These are phyloP conservation scores for Endotrypanum monterogeii DNA, from an alignment of 208 protist genomes.

Conservation along the genomic window DNA sequence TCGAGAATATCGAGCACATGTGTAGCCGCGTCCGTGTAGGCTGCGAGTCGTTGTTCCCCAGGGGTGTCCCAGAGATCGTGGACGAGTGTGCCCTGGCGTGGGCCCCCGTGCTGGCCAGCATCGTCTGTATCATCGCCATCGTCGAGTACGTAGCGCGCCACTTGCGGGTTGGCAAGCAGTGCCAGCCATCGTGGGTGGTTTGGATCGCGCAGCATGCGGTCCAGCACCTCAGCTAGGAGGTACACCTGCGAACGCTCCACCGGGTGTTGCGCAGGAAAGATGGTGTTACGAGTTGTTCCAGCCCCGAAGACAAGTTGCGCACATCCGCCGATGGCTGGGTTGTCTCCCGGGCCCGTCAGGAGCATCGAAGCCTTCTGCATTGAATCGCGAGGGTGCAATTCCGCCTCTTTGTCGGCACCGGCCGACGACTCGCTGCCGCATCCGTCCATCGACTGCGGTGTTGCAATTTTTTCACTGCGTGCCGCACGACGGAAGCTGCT, in stretches of 20 bases:
- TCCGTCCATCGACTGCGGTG: not conserved
- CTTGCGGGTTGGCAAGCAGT: constrained; percentile 54
- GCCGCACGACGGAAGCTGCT: not conserved
- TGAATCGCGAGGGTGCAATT: not conserved
- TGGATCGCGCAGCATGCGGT: constrained; percentile 70
- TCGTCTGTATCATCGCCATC: constrained; percentile 10
- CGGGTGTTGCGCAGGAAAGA: constrained; percentile 70
- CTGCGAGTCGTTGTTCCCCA: constrained; percentile 41
- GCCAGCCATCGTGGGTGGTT: constrained; percentile 49
- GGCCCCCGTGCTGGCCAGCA: not conserved
- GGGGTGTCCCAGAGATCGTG: constrained; percentile 37
- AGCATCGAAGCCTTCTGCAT: not conserved
- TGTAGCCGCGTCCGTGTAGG: constrained; percentile 64
- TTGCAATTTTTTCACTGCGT: not conserved
- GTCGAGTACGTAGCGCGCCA: constrained; percentile 58
- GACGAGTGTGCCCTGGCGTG: constrained; percentile 34
- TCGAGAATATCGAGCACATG: constrained; percentile 68
- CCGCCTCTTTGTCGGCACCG: not conserved
- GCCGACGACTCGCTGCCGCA: not conserved
- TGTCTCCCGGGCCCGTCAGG: not conserved
- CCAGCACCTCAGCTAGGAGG: constrained; percentile 76
- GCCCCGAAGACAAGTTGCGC: not conserved
- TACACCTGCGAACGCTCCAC: constrained; percentile 84
- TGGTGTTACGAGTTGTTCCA: constrained; percentile 7
- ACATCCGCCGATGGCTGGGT: not conserved